Conservation (phyloP, 306 rosid species). For the Begonia loranthoides region DNA sequence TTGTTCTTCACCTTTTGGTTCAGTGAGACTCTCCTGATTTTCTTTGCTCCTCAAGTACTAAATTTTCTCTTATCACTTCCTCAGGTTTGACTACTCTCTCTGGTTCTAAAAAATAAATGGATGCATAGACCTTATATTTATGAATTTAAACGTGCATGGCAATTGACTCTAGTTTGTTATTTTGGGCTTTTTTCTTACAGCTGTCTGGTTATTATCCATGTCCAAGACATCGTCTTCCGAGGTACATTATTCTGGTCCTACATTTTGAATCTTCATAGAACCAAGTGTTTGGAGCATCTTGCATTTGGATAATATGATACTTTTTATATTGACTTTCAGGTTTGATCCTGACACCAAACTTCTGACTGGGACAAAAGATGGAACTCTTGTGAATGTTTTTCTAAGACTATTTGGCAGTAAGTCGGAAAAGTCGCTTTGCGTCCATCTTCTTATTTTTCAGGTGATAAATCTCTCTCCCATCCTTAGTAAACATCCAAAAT, state of each 20-base stretch:
- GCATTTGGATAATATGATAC: background rate
- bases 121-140: no score
- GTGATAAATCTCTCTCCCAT: constrained; percentile 19
- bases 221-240: constrained; percentile 95
- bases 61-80: constrained; percentile 92
- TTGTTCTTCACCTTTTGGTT: constrained; percentile 9
- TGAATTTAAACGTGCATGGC: no score
- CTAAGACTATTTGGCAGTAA: constrained; percentile 60
- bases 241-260: constrained; percentile 20
- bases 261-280: no score
- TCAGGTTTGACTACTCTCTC: constrained; percentile 47
- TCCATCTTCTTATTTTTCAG: constrained; percentile 88
- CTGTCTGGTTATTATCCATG: constrained; percentile 78
- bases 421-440: constrained; percentile 71
- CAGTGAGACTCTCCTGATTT: constrained; percentile 91
- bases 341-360: constrained; percentile 77
- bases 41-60: constrained; percentile 89
- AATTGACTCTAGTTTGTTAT: no score
- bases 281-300: no score
- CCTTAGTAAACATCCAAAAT: background rate
- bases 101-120: no score
- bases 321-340: constrained; percentile 24
- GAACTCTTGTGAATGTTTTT: constrained; percentile 88
- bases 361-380: constrained; percentile 93
- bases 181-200: constrained; percentile 21